These are phyloP conservation scores for Metarhizium album DNA, from an alignment of 2,329 filamentous ascomycete species.

Conservation along the genomic window DNA sequence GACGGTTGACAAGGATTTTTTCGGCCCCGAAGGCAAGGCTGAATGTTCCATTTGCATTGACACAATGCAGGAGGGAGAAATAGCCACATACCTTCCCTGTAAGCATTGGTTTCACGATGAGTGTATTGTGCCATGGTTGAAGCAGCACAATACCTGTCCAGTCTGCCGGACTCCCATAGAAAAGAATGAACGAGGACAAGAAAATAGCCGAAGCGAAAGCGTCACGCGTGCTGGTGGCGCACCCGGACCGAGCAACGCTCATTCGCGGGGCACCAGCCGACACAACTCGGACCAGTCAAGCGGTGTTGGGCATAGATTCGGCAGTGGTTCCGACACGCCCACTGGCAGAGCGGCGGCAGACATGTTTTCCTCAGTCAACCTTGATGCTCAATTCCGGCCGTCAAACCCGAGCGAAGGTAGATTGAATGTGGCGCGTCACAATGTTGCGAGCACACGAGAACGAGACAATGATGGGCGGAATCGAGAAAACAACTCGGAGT, in stretches of 20 bases:
- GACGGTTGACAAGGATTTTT: slow-evolving; percentile 57
- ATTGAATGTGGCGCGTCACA: slow-evolving; percentile 21
- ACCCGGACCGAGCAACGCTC: neutral
- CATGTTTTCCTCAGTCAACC: slow-evolving; percentile 11
- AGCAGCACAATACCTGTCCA: slow-evolving; percentile 87
- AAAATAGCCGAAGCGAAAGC: slow-evolving; percentile 4
- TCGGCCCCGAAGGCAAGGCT: slow-evolving; percentile 53
- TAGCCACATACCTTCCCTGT: slow-evolving; percentile 72
- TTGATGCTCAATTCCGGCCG: slow-evolving; percentile 17
- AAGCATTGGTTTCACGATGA: slow-evolving; percentile 86
- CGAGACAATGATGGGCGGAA: slow-evolving; percentile 15
- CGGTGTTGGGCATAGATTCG: neutral
- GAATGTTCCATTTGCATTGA: slow-evolving; percentile 97
- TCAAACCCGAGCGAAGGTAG: slow-evolving; percentile 10
- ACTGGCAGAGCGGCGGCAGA: slow-evolving; percentile 6
- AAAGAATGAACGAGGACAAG: slow-evolving; percentile 16
- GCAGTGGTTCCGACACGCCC: slow-evolving; percentile 3
- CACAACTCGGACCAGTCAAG: slow-evolving; percentile 2
- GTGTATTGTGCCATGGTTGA: slow-evolving; percentile 75
- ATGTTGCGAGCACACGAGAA: slow-evolving; percentile 16
- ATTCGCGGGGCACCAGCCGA: neutral
- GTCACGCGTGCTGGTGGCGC: neutral
- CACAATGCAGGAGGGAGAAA: slow-evolving; percentile 59
- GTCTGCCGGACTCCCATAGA: slow-evolving; percentile 58
- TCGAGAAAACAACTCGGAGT: slow-evolving; percentile 15